Percentiles rank a stretch among this genome's conserved stretches.
phyloP scores from a whole-genome alignment of 257 asterid species.

The Capsicum pubescens region DNA sequence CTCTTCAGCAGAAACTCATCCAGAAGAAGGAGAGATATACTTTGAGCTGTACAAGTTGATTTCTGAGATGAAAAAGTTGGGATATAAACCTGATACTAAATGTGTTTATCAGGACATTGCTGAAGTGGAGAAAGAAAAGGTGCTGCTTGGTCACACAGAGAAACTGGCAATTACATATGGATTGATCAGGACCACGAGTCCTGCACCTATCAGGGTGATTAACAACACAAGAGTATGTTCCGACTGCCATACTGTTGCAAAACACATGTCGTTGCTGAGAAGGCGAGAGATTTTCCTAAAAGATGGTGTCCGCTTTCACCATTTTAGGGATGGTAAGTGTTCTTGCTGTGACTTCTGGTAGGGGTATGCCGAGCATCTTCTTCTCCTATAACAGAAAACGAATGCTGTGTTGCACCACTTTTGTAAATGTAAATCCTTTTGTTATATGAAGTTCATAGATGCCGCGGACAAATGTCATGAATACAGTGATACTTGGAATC shows the following conservation, averaged over 20 bases:
- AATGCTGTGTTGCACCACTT: background rate
- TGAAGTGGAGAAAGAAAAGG: slow-evolving; percentile 59
- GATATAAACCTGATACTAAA: slow-evolving; percentile 54
- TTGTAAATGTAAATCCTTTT: background rate
- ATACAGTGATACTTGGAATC: slow-evolving; percentile 16
- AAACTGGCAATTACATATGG: slow-evolving; percentile 65
- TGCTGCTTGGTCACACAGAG: slow-evolving; percentile 61
- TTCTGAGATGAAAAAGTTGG: slow-evolving; percentile 57
- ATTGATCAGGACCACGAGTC: slow-evolving; percentile 45
- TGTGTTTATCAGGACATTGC: slow-evolving; percentile 53
- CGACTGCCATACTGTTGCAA: slow-evolving; percentile 63
- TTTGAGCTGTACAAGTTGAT: slow-evolving; percentile 61
- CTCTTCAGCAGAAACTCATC: slow-evolving; percentile 51
- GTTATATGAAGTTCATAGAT: background rate
- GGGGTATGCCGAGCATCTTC: background rate
- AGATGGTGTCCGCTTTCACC: slow-evolving; percentile 64
- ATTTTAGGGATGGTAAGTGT: slow-evolving; percentile 61
- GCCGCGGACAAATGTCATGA: background rate
- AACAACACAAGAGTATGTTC: slow-evolving; percentile 62
- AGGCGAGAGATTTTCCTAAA: slow-evolving; percentile 57
- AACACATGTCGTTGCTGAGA: slow-evolving; percentile 56
- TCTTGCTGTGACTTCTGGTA: slow-evolving; percentile 65
- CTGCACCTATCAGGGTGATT: slow-evolving; percentile 53
- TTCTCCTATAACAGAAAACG: slow-evolving; percentile 12
- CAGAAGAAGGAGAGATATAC: slow-evolving; percentile 57